Evolutionary conservation across 257 asterid genomes (phyloP).

Genomic region (Apocynum venetum): DNA sequence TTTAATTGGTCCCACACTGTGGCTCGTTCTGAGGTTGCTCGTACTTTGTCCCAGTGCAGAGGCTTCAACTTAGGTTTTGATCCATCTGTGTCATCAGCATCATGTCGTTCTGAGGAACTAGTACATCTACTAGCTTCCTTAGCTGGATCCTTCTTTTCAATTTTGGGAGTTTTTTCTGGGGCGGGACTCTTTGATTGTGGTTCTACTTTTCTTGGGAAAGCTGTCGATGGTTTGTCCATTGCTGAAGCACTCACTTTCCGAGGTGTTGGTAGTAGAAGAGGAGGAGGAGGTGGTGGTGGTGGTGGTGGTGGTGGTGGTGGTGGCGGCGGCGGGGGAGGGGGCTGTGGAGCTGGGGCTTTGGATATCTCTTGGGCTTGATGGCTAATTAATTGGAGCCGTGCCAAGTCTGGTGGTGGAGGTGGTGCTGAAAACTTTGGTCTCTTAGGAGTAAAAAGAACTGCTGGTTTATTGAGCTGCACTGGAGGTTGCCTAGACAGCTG

Average conservation of each 20-base stretch:
- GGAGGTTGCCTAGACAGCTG: slow-evolving; percentile 33
- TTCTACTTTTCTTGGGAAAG: slow-evolving; percentile 26
- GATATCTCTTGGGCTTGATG: slow-evolving; percentile 37
- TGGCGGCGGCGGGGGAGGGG: slow-evolving; percentile 42
- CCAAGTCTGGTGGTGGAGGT: slow-evolving; percentile 83
- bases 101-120: slow-evolving; percentile 39
- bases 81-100: slow-evolving; percentile 50
- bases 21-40: slow-evolving; percentile 83
- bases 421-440: slow-evolving; percentile 68
- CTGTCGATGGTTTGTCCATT: slow-evolving; percentile 24
- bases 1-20: slow-evolving; percentile 96
- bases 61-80: slow-evolving; percentile 79
- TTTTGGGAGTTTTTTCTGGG: slow-evolving; percentile 28
- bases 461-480: slow-evolving; percentile 27
- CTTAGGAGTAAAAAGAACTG: slow-evolving; percentile 43
- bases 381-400: slow-evolving; percentile 56
- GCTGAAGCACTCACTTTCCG: slow-evolving; percentile 30
- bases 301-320: slow-evolving; percentile 44
- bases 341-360: slow-evolving; percentile 38
- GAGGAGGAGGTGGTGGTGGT: slow-evolving; percentile 43
- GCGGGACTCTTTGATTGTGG: slow-evolving; percentile 34
- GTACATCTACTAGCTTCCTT: slow-evolving; percentile 27
- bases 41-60: slow-evolving; percentile 98
- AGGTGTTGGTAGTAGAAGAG: slow-evolving; percentile 28
- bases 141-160: slow-evolving; percentile 25